Evolutionary conservation across 2,329 filamentous ascomycete species (phyloP), one percentile per base, ranked within the genome.

Genomic region (Thermomyces lanuginosus): DNA sequence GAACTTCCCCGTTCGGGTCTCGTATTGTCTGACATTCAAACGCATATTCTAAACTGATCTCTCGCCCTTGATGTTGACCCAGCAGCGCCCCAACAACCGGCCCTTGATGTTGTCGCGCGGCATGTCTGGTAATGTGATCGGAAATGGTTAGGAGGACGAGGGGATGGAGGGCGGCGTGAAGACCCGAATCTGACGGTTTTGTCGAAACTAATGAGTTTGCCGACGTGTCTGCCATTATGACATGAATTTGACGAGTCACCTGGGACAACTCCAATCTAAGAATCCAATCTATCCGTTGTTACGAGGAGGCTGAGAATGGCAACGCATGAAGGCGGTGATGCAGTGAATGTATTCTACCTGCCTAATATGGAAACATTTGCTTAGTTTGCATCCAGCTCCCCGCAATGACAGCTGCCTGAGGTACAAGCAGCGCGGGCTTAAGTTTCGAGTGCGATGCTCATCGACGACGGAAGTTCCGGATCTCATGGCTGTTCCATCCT

Each of bases 71-170:
- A 42, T 93, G 84, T 46, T 89, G 80, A 9, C 89, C 89, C 4
- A 98, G 58, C n/a, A 98, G 64, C 27, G 77, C 83, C 30, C 89
- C 89, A 3, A 86, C 69, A 10, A 93, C 67, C 9, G 83, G 82
- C 0, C 79, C 79, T 10, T 61, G 51, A 42, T 83, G 74, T 27
- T 72, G 61, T 32, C 89, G 72, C 30, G 92, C 66, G 1, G 76
- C 80, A 53, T 92, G 84, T 33, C 89, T 72, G 32, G 86, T 92
- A 51, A 95, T 83, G 52, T 92, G 91, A 55, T 98, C 89, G 41
- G 86, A 92, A 44, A 98, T 89, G 38, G 79, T 91, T 56, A 98
- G 79, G 39, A 95, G 76, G 27, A 92, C 84, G 25, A 98, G 74
- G 14, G 89, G 89, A 46, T 98, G 89, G 10, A 98, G 71, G 41